Evolutionary conservation across 73 alveolate genomes (phyloP), one percentile per base, ranked within the genome.

Genomic region (Effrenium voratum): DNA sequence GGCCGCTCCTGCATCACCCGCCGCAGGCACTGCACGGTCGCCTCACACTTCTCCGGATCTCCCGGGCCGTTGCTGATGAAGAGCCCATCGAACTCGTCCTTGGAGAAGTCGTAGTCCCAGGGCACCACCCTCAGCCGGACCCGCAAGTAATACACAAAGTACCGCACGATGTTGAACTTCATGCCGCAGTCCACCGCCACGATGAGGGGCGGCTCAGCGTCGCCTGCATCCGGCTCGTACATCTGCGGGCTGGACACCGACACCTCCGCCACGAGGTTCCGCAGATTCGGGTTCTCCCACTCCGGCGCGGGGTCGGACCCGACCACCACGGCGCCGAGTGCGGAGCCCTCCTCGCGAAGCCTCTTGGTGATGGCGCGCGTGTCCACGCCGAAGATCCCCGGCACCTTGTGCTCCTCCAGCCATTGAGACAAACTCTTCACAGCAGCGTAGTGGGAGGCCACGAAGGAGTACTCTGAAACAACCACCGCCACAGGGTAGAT

Each of bases 51-150:
- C 85, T 57, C 55, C 44, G 93, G 99, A 47, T 93, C 94, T 36
- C 99, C 99, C 36, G 99, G 99, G 5, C 99, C 99, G 57, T 93
- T 93, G 94, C 93, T 75, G 49, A 93, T 57, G 94, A 93, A 93
- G 60, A 93, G 87, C 55, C 99, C 99, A 30, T 93, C 94, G 66
- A 93, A 59, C 43, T 57, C 88, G 87, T 90, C 98, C 83, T 72
- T 92, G 44, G 98, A 40, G 94, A 93, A 93, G 86, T 79, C 93
- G 40, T 93, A 93, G 60, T 93, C 91, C 99, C 99, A 93, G 2
- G 99, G 99, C 50, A 93, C 99, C 80, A 93, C 99, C 99, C 59
- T 75, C 83, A 93, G 84, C 41, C 98, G 63, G 50, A 92, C 92
- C 55, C 91, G 73, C 24, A 93, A 59, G 87, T 77, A 59, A 93